These are phyloP conservation scores for Aquanectria penicillioides DNA, from an alignment of 2,329 filamentous ascomycete species.

Conservation along the genomic window DNA sequence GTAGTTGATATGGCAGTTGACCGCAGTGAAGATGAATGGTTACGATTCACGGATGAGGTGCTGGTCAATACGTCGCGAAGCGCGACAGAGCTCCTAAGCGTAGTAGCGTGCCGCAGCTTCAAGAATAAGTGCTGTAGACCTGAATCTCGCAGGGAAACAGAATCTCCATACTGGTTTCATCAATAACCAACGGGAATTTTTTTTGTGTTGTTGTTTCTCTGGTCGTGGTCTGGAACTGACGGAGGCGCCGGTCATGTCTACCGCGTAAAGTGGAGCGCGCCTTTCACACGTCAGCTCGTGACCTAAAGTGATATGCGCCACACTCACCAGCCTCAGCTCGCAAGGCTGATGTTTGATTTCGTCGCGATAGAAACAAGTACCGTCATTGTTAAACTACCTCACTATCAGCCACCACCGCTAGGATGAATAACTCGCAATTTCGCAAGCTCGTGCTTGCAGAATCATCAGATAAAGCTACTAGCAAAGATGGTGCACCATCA, in stretches of 20 bases:
- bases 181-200: not conserved
- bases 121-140: not conserved
- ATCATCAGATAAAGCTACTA: constrained; percentile 49
- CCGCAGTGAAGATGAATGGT: no score
- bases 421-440: constrained; percentile 97
- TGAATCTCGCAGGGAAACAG: no score
- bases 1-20: not conserved
- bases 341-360: constrained; percentile 30
- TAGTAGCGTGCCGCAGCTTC: not conserved
- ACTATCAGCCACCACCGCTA: constrained; percentile 1
- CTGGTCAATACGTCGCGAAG: not conserved
- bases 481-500: constrained; percentile 58
- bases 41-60: no score
- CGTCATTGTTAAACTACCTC: not conserved
- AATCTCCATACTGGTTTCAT: not conserved
- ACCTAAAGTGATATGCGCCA: constrained; percentile 34
- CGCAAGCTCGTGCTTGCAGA: constrained; percentile 76
- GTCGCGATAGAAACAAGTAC: constrained; percentile 9
- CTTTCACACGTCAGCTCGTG: constrained; percentile 54
- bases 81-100: not conserved
- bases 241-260: constrained; percentile 24
- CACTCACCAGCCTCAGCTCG: constrained; percentile 26
- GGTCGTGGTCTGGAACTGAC: not conserved
- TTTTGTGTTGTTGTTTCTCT: not conserved
- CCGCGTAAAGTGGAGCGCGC: constrained; percentile 51